Conservation (phyloP, 2,329 filamentous ascomycete species). For the Sarocladiaceae sp. region DNA sequence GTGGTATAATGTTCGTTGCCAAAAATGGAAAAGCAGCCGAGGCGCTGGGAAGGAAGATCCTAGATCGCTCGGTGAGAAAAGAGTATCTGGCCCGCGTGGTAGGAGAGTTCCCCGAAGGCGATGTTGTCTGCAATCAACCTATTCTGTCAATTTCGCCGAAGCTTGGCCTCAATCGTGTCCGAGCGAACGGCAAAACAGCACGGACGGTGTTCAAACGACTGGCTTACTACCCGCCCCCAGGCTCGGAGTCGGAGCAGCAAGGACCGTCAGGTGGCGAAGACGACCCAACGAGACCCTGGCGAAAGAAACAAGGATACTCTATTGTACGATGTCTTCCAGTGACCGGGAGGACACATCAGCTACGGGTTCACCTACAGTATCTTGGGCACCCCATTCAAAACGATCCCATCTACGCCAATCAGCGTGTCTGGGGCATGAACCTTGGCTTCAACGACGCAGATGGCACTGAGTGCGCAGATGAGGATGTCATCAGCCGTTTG, state of each 20-base stretch:
- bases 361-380: conserved; percentile 91
- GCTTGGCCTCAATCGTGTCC: conserved; percentile 86
- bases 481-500: conserved; percentile 81
- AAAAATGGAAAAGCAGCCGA: conserved; percentile 80
- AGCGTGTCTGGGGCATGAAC: conserved; percentile 78
- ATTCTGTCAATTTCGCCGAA: conserved; percentile 94
- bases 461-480: conserved; percentile 66
- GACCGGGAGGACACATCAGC: conserved; percentile 89
- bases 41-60: conserved; percentile 67
- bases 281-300: conserved; percentile 30
- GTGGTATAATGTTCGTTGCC: conserved; percentile 95
- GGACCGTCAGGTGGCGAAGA: conserved; percentile 18
- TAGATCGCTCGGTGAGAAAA: conserved; percentile 77
- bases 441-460: conserved; percentile 65
- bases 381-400: conserved; percentile 94
- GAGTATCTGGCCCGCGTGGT: conserved; percentile 91
- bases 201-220: conserved; percentile 86
- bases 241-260: conserved; percentile 16
- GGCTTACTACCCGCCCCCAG: conserved; percentile 73
- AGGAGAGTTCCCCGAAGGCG: conserved; percentile 85
- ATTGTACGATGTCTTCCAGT: conserved; percentile 91
- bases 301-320: conserved; percentile 72
- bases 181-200: conserved; percentile 85
- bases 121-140: conserved; percentile 87
- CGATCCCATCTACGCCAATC: conserved; percentile 95